A percentile compares a stretch with the other conserved stretches of the same genome.
These are phyloP conservation scores for Pythium sp. DNA, from an alignment of 352 stramenopile species.

Conservation along the genomic window DNA sequence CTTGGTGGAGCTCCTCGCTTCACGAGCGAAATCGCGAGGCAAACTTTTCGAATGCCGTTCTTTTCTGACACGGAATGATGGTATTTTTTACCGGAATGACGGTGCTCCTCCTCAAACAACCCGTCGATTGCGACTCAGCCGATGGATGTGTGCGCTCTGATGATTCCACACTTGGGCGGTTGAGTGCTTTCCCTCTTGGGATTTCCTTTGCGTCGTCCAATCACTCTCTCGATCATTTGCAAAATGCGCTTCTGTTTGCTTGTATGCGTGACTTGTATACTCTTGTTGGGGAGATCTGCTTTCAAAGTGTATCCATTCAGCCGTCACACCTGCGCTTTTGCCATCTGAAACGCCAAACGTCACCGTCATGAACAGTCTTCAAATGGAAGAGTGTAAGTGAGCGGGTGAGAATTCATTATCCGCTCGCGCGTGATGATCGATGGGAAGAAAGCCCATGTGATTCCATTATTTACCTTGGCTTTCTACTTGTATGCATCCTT, in stretches of 20 bases:
- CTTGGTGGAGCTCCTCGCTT: neutral
- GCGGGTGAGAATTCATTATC: no score
- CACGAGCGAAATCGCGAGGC: neutral
- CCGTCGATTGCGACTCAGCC: no score
- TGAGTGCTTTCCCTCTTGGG: neutral
- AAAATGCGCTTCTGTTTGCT: neutral
- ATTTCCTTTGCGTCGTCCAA: neutral
- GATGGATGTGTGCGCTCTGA: neutral
- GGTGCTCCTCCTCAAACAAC: neutral
- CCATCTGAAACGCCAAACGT: neutral
- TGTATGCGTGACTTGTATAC: neutral
- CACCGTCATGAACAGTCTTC: neutral
- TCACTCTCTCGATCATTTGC: neutral
- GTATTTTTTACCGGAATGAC: neutral
- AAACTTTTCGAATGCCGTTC: neutral
- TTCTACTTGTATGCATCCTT: neutral
- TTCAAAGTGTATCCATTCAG: neutral
- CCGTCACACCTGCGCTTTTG: neutral
- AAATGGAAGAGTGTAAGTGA: neutral
- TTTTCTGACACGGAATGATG: constrained; percentile 4
- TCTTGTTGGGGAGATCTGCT: neutral
- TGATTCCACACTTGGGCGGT: neutral
- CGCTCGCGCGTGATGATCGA: no score
- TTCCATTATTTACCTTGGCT: neutral
- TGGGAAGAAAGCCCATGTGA: no score